Conservation (phyloP, 495 filamentous ascomycete genomes). For the Podospora pseudocomata region DNA sequence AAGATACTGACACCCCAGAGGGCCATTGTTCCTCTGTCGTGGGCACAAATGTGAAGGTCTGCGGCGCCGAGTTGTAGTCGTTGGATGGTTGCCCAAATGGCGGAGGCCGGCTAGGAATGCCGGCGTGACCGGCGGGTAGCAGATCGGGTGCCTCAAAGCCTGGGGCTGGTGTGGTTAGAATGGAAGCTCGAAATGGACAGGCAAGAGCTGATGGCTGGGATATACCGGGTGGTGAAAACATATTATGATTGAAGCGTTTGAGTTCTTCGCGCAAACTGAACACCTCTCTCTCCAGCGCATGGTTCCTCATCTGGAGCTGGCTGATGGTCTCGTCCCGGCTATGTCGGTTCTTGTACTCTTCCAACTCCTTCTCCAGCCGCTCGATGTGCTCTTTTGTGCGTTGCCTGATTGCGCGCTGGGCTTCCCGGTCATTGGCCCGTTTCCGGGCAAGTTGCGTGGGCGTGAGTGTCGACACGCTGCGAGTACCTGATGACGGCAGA, state of each 20-base stretch:
- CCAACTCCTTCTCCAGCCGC: constrained; percentile 64
- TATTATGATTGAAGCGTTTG: constrained; percentile 10
- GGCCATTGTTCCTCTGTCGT: constrained; percentile 38
- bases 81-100: constrained; percentile 15
- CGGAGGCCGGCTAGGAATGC: constrained; percentile 17
- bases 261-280: constrained; percentile 29
- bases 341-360: constrained; percentile 46
- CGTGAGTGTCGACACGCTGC: constrained; percentile 69
- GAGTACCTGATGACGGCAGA: constrained; percentile 43
- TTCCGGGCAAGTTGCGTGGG: constrained; percentile 73
- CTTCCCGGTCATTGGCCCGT: constrained; percentile 83
- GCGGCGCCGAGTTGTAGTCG: constrained; percentile 23
- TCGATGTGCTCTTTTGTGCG: constrained; percentile 81
- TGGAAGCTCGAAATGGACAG: constrained; percentile 7
- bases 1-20: constrained; percentile 13
- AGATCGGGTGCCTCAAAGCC: constrained; percentile 21
- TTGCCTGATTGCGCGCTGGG: constrained; percentile 79
- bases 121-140: constrained; percentile 4
- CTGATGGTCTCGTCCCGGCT: constrained; percentile 37
- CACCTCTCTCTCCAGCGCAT: constrained; percentile 39
- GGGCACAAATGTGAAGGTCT: constrained; percentile 30
- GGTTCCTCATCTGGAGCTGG: constrained; percentile 36
- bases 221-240: constrained; percentile 25
- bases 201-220: constrained; percentile 15
- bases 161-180: constrained; percentile 18